These are phyloP conservation scores for Nothopassalora personata DNA, from an alignment of 2,329 filamentous ascomycete genomes.

Conservation along the genomic window DNA sequence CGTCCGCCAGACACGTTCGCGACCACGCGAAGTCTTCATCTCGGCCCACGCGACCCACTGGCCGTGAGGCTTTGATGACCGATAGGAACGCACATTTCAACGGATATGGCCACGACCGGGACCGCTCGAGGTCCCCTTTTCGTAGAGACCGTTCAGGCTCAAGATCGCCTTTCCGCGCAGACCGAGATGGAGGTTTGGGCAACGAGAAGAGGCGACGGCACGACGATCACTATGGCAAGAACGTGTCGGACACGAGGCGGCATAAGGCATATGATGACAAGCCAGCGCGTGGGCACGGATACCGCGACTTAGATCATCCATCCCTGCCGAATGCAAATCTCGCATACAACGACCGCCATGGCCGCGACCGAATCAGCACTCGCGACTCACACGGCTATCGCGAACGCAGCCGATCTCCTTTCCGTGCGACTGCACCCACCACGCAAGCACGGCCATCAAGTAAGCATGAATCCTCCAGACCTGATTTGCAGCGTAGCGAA, in stretches of 20 bases:
- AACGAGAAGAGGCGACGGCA: constrained; percentile 62
- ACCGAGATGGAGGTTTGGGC: constrained; percentile 28
- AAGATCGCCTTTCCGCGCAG: constrained; percentile 28
- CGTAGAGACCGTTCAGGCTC: constrained; percentile 37
- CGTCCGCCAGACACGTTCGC: constrained; percentile 64
- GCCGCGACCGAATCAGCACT: constrained; percentile 4
- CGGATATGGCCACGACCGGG: constrained; percentile 38
- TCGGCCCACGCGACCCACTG: constrained; percentile 24
- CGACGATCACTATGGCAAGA: constrained; percentile 52
- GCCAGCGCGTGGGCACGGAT: constrained; percentile 29
- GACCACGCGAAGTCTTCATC: constrained; percentile 29
- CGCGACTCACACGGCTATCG: constrained; percentile 9
- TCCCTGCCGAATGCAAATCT: constrained; percentile 20
- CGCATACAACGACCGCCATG: constrained; percentile 8
- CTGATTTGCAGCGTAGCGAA: constrained; percentile 5
- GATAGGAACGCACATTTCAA: constrained; percentile 25
- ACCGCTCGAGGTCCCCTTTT: constrained; percentile 49
- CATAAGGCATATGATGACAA: constrained; percentile 59
- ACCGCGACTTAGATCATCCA: constrained; percentile 40
- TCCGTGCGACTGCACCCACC: constrained; percentile 11
- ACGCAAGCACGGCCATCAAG: constrained; percentile 8
- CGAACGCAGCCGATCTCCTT: constrained; percentile 27
- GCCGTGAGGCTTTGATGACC: constrained; percentile 15
- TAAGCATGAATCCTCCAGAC: constrained; percentile 12
- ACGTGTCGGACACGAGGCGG: constrained; percentile 53